A percentile compares a stretch with the other conserved stretches of the same genome.
Conservation (phyloP, 2,329 filamentous ascomycete genomes). For the Neoascochyta sp. region DNA sequence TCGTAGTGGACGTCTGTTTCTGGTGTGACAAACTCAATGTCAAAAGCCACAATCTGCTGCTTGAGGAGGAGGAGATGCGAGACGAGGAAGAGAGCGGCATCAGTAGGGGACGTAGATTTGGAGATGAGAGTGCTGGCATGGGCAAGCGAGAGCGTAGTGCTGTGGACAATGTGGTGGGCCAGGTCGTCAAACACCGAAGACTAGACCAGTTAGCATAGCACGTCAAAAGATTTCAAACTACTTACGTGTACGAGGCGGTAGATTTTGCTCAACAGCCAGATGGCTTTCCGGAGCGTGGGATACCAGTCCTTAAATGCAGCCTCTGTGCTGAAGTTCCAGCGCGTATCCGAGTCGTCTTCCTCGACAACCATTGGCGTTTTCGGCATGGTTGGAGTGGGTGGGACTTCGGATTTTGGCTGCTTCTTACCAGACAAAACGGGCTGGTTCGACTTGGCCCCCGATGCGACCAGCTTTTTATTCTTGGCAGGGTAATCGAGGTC, state of each 20-base stretch:
- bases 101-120: conserved; percentile 60
- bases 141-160: conserved; percentile 80
- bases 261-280: conserved; percentile 66
- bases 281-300: conserved; percentile 62
- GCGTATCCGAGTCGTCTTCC: conserved; percentile 49
- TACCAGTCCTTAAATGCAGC: conserved; percentile 61
- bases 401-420: conserved; percentile 39
- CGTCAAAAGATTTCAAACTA: neutral
- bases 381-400: conserved; percentile 39
- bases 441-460: conserved; percentile 40
- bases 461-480: conserved; percentile 44
- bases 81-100: conserved; percentile 87
- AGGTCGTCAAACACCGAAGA: conserved; percentile 68
- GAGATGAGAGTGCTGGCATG: conserved; percentile 70
- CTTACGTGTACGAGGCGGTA: conserved; percentile 65
- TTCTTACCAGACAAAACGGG: conserved; percentile 55
- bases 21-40: conserved; percentile 73
- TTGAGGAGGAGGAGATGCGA: conserved; percentile 93
- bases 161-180: conserved; percentile 79
- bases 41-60: conserved; percentile 91
- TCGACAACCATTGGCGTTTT: conserved; percentile 50
- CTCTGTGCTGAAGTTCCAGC: conserved; percentile 55
- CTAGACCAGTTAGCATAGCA: conserved; percentile 30
- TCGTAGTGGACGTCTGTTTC: conserved; percentile 59
- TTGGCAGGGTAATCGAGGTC: conserved; percentile 62